Evolutionary conservation across 2,329 filamentous ascomycete species (phyloP).

Genomic region (Catunica adiposa): DNA sequence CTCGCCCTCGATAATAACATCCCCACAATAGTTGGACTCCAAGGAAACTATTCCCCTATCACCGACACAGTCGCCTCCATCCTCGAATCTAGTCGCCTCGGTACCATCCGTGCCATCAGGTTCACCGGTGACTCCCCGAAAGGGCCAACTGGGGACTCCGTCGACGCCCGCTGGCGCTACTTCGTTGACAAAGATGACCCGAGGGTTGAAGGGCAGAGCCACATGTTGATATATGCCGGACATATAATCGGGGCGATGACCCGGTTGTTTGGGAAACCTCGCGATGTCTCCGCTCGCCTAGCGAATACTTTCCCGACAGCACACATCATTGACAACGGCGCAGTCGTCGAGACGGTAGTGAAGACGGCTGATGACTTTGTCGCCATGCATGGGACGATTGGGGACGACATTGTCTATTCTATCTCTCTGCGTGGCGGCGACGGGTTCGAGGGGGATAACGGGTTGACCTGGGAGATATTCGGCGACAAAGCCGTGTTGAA

Average conservation of each 20-base stretch:
- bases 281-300: not conserved
- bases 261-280: not conserved
- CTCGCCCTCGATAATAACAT: constrained; percentile 21
- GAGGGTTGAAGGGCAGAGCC: not conserved
- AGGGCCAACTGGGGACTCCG: not conserved
- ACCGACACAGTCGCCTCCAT: not conserved
- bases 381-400: not conserved
- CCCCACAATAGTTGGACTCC: constrained; percentile 32
- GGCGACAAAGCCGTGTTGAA: not conserved
- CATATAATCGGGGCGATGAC: not conserved
- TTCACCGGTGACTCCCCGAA: not conserved
- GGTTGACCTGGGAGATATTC: not conserved
- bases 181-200: not conserved
- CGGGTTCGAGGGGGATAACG: not conserved
- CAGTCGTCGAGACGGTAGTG: not conserved
- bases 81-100: not conserved
- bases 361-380: not conserved
- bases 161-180: constrained; percentile 1
- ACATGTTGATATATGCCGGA: not conserved
- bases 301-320: not conserved
- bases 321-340: not conserved
- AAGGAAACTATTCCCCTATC: constrained; percentile 30
- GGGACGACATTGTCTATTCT: not conserved
- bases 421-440: not conserved
- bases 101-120: not conserved